Percentiles rank a stretch among this genome's conserved stretches.
Evolutionary conservation across 1,284 basidiomycete species (phyloP).

Genomic region (Apiotrichum veenhuisii): DNA sequence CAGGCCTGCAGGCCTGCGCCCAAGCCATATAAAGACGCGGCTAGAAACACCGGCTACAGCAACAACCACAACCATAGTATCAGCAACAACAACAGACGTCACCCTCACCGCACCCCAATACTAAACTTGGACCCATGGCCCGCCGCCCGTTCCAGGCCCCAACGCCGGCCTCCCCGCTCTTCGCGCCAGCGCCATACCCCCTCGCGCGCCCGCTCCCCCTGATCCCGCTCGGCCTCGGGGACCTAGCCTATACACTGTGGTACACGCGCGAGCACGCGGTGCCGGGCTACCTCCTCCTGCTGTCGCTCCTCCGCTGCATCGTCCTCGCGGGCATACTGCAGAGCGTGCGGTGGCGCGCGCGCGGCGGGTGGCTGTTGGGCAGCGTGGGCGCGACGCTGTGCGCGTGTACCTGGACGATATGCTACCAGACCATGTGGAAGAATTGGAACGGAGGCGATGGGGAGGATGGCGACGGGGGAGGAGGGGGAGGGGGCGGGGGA

Average conservation of each 20-base stretch:
- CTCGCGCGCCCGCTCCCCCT: slow-evolving; percentile 11
- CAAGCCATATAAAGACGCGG: too few relatives aligned
- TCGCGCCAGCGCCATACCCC: background rate
- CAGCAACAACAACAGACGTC: too few relatives aligned
- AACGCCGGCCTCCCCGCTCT: background rate
- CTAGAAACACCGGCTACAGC: too few relatives aligned
- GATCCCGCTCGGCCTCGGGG: slow-evolving; percentile 7
- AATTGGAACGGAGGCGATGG: too few relatives aligned
- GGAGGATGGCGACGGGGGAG: too few relatives aligned
- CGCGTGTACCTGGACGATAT: slow-evolving; percentile 8
- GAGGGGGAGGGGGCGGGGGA: background rate
- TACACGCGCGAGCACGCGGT: background rate
- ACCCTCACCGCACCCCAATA: too few relatives aligned
- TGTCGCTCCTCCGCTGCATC: background rate
- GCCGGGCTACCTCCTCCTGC: background rate
- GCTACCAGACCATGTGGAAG: background rate
- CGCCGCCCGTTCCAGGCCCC: background rate
- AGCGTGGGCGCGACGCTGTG: slow-evolving; percentile 6
- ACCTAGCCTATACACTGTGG: slow-evolving; percentile 3
- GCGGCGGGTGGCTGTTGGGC: slow-evolving; percentile 7
- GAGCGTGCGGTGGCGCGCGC: slow-evolving; percentile 7
- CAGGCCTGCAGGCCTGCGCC: too few relatives aligned
- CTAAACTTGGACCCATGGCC: too few relatives aligned
- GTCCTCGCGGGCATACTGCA: background rate
- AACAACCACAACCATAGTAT: too few relatives aligned